These are phyloP conservation scores for Halenospora varia DNA, from an alignment of 495 filamentous ascomycete species.

Conservation along the genomic window DNA sequence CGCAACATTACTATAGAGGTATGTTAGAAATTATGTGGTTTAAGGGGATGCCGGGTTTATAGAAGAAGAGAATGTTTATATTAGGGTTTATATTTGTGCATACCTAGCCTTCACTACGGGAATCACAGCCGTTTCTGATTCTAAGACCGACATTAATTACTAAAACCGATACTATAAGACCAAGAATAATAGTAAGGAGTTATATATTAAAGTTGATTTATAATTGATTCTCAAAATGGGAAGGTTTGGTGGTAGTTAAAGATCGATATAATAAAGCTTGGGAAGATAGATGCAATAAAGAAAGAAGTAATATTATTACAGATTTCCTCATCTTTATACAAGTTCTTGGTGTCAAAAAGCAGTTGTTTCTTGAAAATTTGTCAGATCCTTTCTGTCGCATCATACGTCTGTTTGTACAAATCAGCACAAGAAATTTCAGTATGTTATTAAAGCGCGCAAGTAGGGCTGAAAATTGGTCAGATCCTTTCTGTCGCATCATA, in stretches of 20 bases:
- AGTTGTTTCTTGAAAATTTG: not conserved
- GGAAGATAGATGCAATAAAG: not conserved
- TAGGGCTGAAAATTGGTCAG: not conserved
- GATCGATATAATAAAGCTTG: slow-evolving; percentile 1
- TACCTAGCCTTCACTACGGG: not conserved
- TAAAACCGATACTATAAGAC: slow-evolving; percentile 1
- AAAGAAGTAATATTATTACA: slow-evolving; percentile 2
- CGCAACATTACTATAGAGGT: not conserved
- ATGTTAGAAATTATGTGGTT: not conserved
- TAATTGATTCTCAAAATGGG: slow-evolving; percentile 1
- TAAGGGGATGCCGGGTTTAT: not conserved
- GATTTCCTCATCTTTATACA: slow-evolving; percentile 5
- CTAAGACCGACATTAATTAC: slow-evolving; percentile 1
- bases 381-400: slow-evolving; percentile 2
- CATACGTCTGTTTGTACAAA: slow-evolving; percentile 2
- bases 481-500: not conserved
- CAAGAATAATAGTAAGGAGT: slow-evolving; percentile 1
- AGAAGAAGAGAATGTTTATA: not conserved
- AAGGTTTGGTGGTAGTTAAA: not conserved
- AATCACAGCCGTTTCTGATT: not conserved
- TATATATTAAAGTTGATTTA: slow-evolving; percentile 1
- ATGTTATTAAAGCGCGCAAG: not conserved
- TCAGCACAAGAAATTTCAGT: slow-evolving; percentile 1
- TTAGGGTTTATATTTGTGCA: slow-evolving; percentile 1
- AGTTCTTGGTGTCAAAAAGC: not conserved